Conservation (phyloP, 2,329 filamentous ascomycete species). For the Blastomyces silverae region DNA sequence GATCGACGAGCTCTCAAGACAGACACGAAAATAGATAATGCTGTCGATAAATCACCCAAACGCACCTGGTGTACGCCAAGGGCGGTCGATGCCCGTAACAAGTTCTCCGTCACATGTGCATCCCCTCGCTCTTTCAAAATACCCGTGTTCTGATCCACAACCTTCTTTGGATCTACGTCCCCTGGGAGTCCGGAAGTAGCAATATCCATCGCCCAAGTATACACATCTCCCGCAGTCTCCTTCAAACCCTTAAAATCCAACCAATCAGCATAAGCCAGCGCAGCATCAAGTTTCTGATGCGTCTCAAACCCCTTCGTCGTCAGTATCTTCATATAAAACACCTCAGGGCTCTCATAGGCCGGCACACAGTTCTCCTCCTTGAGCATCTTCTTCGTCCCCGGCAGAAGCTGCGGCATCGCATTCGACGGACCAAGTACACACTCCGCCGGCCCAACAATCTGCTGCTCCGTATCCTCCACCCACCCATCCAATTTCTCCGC, state of each 20-base stretch:
- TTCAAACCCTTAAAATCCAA: conserved; percentile 66
- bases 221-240: conserved; percentile 63
- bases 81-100: conserved; percentile 67
- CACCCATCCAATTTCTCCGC: conserved; percentile 78
- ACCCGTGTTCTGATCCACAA: conserved; percentile 57
- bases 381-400: conserved; percentile 48
- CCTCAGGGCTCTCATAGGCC: conserved; percentile 64
- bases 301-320: conserved; percentile 71
- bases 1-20: conserved; percentile 68
- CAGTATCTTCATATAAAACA: conserved; percentile 73
- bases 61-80: conserved; percentile 72
- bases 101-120: conserved; percentile 59
- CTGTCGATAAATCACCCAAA: conserved; percentile 57
- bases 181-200: conserved; percentile 50
- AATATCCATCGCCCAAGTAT: conserved; percentile 68
- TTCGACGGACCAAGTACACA: conserved; percentile 78
- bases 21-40: conserved; percentile 79
- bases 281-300: conserved; percentile 73
- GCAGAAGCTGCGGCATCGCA: conserved; percentile 63
- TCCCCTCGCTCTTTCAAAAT: conserved; percentile 55
- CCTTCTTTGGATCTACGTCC: conserved; percentile 37
- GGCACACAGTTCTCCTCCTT: conserved; percentile 67
- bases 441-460: conserved; percentile 62
- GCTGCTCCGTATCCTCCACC: conserved; percentile 61
- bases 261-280: conserved; percentile 77